Evolutionary conservation across 345 rosid genomes (phyloP), one percentile per base, ranked within the genome.

Genomic region (Isatis tinctoria): DNA sequence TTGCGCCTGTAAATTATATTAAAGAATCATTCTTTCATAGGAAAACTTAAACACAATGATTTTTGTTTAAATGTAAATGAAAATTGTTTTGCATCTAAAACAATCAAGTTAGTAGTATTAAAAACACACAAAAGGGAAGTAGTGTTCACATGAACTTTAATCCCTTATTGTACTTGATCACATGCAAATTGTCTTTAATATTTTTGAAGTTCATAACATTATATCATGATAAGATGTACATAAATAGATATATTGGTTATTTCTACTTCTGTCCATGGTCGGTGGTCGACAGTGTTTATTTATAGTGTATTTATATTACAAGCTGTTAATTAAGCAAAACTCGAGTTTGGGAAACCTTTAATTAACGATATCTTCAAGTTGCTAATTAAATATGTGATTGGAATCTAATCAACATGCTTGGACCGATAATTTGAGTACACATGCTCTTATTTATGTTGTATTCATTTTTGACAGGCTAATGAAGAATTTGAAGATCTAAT

Each of bases 401-500:
- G 73, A 77, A 71, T 77, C 76, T 77, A 66, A 72, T 72, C 36
- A 77, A 59, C 68, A 43, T 71, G 77, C 51, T 66, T 70, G 3
- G 27, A 65, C 11, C 35, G 35, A 53, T 52, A 52, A 52, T n/a
- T 66, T 53, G 24, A 53, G 10, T 35, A 37, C 44, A 18, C 53
- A 44, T 45, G 67, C 60, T 27, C 44, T 26, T 26, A 16, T 20
- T 56, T 52, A 83, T 45, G 26, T 2, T 71, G 39, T 71, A 68
- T 76, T 60, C 30, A 73, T 52, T 74, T 1, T 82, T 17, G 20
- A 64, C 84, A 92, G 96, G 89, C 27, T 77, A 13, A 57, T 84
- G 85, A 87, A 80, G 87, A 93, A 90, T 82, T 76, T 86, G 51
- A 85, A 79, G 88, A 83, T 85, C 81, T 73, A 80, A 53, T 61